Percentiles rank a stretch among this genome's conserved stretches.
These are phyloP conservation scores for Solanum virginianum DNA, from an alignment of 257 asterid genomes.

Conservation along the genomic window DNA sequence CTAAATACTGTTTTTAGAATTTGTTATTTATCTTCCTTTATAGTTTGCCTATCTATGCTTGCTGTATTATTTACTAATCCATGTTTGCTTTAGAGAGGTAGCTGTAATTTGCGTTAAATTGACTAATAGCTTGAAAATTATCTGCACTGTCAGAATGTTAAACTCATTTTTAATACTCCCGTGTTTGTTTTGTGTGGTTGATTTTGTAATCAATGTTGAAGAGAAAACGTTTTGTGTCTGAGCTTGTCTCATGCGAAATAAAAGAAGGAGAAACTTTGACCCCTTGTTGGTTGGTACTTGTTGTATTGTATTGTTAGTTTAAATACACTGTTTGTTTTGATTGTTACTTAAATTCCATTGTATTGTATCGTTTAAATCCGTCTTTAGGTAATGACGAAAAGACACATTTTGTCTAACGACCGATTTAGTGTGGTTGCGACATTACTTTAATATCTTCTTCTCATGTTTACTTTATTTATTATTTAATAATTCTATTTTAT, in stretches of 20 bases:
- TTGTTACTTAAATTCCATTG: too few relatives aligned
- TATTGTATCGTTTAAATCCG: too few relatives aligned
- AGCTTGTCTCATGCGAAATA: not conserved
- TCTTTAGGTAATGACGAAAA: too few relatives aligned
- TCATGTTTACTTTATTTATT: too few relatives aligned
- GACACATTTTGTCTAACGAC: too few relatives aligned
- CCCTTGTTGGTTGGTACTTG: too few relatives aligned
- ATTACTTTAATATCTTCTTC: too few relatives aligned
- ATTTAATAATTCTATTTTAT: too few relatives aligned
- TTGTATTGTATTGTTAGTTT: too few relatives aligned
- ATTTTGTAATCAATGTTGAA: not conserved
- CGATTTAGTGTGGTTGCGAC: too few relatives aligned
- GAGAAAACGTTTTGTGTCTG: not conserved
- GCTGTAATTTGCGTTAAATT: not conserved
- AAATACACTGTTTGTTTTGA: too few relatives aligned
- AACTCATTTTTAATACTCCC: not conserved
- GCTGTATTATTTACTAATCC: not conserved
- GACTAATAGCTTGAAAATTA: not conserved
- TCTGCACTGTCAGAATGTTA: not conserved
- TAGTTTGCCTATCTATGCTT: not conserved
- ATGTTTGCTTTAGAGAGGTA: not conserved
- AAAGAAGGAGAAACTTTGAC: not conserved
- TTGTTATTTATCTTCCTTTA: not conserved
- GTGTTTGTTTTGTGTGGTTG: not conserved
- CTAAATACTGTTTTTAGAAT: not conserved